Base-by-base conservation (phyloP, 1,284 basidiomycete genomes). In the Cutaneotrichosporon sp. region DNA sequence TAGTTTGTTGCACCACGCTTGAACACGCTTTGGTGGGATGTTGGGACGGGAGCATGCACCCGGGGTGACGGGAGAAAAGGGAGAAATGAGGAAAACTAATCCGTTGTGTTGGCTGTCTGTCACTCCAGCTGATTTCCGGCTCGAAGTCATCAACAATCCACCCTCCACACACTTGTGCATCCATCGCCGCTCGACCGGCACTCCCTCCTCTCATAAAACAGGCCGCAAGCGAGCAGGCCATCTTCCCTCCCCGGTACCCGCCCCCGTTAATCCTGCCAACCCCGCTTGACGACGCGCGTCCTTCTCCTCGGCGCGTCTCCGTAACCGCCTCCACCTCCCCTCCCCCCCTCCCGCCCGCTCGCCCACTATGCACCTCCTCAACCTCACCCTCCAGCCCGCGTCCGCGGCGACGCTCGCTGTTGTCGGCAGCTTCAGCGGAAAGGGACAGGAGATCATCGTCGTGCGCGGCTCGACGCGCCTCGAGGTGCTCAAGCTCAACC, bases 391-490 rank as follows among this genome's bases (percentile, higher is more conserved):
- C 46, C 91, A 95, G 78, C 86, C 90, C 29, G 87, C 94, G 36
- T 89, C 91, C 33, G 86, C 90, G 47, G 87, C 89, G 66, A 87
- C 87, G 33, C 87, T 89, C 77, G 90, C 92, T 47, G 87, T 92
- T 58, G 92, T 95, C 54, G 95, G 94, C 64, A 94, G 93, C 78
- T 97, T 97, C 82, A 92, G 90, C 61, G 92, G 92, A 24, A 86
- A 93, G 67, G 88, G 91, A 63, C 95, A 97, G 76, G 94, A 97
- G 82, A 95, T 97, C 59, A 89, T 95, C 59, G 84, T 91, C 49
- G 89, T 91, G 52, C 87, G 90, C 77, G 93, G 93, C 52, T 76
- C 75, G 3, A 93, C 92, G 36, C 86, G 91, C 59, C 83, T 97
- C 52, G 92, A 95, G 78, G 86, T 97, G n/a, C 80, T 97, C 60